These are phyloP conservation scores for Nannochloropsis gaditana DNA, from an alignment of 108 stramenopile species.

Conservation along the genomic window DNA sequence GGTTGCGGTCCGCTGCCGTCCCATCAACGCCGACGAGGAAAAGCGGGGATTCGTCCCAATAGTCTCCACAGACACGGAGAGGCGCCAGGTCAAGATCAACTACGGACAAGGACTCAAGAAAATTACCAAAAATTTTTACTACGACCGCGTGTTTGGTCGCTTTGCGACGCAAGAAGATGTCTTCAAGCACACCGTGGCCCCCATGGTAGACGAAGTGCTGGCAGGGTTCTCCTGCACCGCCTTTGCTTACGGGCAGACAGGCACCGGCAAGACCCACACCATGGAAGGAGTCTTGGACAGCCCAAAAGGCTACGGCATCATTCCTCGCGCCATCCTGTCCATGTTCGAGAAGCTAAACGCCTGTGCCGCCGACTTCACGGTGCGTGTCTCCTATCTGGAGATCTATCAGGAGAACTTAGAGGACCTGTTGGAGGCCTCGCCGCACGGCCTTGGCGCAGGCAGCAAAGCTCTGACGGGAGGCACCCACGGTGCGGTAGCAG, in stretches of 20 bases:
- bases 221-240: constrained; percentile 61
- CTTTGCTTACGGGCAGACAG: constrained; percentile 55
- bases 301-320: constrained; percentile 53
- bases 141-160: constrained; percentile 57
- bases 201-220: constrained; percentile 62
- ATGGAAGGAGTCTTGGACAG: constrained; percentile 61
- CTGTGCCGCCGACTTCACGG: constrained; percentile 56
- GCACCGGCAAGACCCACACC: constrained; percentile 49
- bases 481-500: neutral
- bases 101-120: constrained; percentile 41
- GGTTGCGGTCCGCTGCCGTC: constrained; percentile 58
- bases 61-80: constrained; percentile 50
- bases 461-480: neutral
- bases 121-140: constrained; percentile 51
- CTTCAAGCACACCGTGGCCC: constrained; percentile 50
- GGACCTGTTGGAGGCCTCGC: constrained; percentile 21
- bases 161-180: constrained; percentile 60
- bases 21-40: constrained; percentile 56
- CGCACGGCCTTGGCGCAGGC: neutral
- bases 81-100: constrained; percentile 29
- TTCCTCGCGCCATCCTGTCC: constrained; percentile 55
- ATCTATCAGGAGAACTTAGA: constrained; percentile 61
- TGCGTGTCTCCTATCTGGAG: constrained; percentile 62
- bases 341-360: constrained; percentile 59
- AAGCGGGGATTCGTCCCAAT: constrained; percentile 49